Base-by-base conservation (phyloP, 352 stramenopile species). In the Salisapilia sapeloensis region DNA sequence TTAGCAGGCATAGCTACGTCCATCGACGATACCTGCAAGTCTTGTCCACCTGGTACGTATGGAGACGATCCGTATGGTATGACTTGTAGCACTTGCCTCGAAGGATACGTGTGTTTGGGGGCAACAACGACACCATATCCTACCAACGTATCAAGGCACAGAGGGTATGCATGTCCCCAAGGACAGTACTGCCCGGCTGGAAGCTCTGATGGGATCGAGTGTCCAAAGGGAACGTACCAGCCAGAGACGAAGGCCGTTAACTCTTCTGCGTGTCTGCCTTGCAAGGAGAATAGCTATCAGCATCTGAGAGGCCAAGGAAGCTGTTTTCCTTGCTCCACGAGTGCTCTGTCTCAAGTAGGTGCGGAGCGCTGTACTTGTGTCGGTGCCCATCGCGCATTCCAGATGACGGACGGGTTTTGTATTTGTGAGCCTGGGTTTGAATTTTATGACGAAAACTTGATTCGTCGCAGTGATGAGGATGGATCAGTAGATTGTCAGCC, bases 361-460 rank as follows among this genome's bases (percentile, higher is more conserved):
- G 62, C 74, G 0, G 67, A 53, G 0, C 55, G 64, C 27, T 96
- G 83, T 41, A 70, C 57, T 3, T 96, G 85, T 26, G 51, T 78
- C 16, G 85, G 83, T 4, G 78, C 59, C 18, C 80, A 95, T 44
- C 75, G 85, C 6, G 78, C 78, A 4, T 95, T 95, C 37, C 79
- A 96, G 41, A 78, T 85, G 56, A 80, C 59, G 0, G 76, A 93
- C 24, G 83, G 85, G 2, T 89, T 83, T 35, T 96, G 85, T 36
- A 86, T 94, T 14, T 96, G 85, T 27, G 59, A 89, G 35, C 79
- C 85, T 9, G 77, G 79, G 6, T 95, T 82, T 44, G 81, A 95
- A 36, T 94, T 91, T 33, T 93, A 92, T 37, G 83, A 95, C 35
- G 50, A 72, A 33, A 67, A 91, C 16, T 53, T 92, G 33, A 56